These are phyloP conservation scores for Fusarium protoensiforme DNA, from an alignment of 2,329 filamentous ascomycete genomes.

Conservation along the genomic window DNA sequence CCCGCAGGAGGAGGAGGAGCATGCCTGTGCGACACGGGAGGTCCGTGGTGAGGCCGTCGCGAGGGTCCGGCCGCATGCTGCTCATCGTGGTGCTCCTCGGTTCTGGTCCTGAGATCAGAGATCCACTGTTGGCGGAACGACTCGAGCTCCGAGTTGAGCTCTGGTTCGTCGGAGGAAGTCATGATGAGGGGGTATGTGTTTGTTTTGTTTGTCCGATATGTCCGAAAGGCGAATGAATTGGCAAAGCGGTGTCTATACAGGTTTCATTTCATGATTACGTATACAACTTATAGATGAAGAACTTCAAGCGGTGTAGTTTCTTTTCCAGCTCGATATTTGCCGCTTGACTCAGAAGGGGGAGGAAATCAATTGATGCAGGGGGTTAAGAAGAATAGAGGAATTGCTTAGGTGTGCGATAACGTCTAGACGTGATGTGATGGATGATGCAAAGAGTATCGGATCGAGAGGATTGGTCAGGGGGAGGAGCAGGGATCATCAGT, in stretches of 20 bases:
- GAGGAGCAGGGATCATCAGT: neutral
- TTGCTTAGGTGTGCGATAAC: neutral
- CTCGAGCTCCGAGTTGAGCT: conserved; percentile 78
- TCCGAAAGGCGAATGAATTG: conserved; percentile 6
- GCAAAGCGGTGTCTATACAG: conserved; percentile 21
- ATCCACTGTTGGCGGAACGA: conserved; percentile 88
- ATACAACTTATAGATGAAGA: neutral
- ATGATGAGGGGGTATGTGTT: conserved; percentile 19
- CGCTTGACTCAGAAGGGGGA: conserved; percentile 34
- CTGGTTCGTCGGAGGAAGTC: conserved; percentile 43
- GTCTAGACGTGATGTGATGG: conserved; percentile 33
- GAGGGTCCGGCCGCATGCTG: conserved; percentile 21
- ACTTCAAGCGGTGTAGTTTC: neutral
- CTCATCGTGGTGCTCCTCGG: conserved; percentile 41
- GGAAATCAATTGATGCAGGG: neutral
- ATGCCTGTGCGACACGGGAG: conserved; percentile 36
- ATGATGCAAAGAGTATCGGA: conserved; percentile 37
- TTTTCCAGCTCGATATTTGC: neutral
- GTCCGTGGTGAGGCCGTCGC: conserved; percentile 24
- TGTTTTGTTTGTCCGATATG: conserved; percentile 24
- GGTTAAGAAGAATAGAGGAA: neutral
- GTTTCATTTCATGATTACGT: conserved; percentile 40
- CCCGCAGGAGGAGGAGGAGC: neutral
- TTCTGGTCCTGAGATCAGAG: conserved; percentile 73
- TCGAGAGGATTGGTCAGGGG: conserved; percentile 17